Conservation (phyloP, 345 rosid genomes). For the Cochlearia excelsa region DNA sequence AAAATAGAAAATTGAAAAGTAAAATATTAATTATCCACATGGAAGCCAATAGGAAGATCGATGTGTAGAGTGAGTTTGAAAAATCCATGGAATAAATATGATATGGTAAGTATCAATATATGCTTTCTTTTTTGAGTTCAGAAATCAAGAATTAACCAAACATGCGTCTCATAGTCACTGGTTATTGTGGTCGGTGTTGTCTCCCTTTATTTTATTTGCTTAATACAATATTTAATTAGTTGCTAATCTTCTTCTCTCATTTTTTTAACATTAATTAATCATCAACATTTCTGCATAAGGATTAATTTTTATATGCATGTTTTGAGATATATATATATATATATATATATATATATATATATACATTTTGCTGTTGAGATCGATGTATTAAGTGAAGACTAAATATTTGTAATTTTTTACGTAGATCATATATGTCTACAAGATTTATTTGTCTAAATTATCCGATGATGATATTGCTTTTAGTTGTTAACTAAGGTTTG, state of each 20-base stretch:
- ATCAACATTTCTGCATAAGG: not conserved
- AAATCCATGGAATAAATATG: conserved; percentile 20
- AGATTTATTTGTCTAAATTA: conserved; percentile 19
- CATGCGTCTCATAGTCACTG: conserved; percentile 58
- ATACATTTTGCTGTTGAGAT: not conserved
- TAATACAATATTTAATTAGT: conserved; percentile 10
- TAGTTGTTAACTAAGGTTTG: conserved; percentile 31
- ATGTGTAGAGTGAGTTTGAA: conserved; percentile 20
- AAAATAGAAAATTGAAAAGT: not conserved
- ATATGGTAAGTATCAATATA: conserved; percentile 44
- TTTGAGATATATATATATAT: not conserved
- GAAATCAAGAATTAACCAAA: conserved; percentile 36
- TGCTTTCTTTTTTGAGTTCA: conserved; percentile 33
- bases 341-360: not conserved
- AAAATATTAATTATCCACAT: conserved; percentile 9
- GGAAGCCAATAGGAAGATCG: conserved; percentile 21
- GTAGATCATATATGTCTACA: conserved; percentile 25
- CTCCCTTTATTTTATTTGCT: conserved; percentile 22
- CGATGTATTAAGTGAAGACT: not conserved
- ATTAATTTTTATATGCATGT: not conserved
- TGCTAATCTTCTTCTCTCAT: not conserved
- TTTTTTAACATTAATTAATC: not conserved
- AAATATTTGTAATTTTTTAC: not conserved
- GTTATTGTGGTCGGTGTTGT: conserved; percentile 60
- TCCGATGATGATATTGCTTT: conserved; percentile 29